These are phyloP conservation scores for Podochytrium sp. DNA, from an alignment of 192 early-diverging fungal genomes.

Conservation along the genomic window DNA sequence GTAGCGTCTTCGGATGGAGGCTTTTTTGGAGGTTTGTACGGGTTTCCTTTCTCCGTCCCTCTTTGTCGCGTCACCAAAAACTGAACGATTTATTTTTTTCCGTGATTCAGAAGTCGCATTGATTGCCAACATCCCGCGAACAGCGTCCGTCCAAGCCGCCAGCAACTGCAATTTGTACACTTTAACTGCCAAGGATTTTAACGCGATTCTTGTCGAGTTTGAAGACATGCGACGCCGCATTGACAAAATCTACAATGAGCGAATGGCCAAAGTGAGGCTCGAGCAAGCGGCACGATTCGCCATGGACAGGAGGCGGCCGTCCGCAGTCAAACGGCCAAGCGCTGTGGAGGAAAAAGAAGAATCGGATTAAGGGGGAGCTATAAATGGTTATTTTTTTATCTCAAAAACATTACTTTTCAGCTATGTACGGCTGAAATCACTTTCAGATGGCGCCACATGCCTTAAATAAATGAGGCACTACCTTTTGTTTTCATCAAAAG, in stretches of 20 bases:
- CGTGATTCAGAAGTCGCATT: slow-evolving; percentile 34
- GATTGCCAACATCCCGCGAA: slow-evolving; percentile 34
- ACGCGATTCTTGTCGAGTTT: slow-evolving; percentile 26
- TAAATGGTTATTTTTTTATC: background rate
- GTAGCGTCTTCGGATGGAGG: slow-evolving; percentile 32
- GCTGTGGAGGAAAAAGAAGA: no score
- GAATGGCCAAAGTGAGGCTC: slow-evolving; percentile 27
- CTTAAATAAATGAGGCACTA: no score
- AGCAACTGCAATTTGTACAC: slow-evolving; percentile 18
- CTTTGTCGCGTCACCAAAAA: background rate
- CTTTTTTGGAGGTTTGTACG: slow-evolving; percentile 40
- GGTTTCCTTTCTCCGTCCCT: background rate
- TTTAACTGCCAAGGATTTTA: slow-evolving; percentile 18
- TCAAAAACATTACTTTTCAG: background rate
- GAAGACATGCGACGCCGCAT: slow-evolving; percentile 30
- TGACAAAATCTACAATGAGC: slow-evolving; percentile 27
- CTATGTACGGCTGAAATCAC: background rate
- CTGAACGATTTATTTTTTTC: no score
- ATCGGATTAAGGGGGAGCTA: background rate
- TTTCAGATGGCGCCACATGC: background rate
- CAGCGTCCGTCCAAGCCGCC: slow-evolving; percentile 18
- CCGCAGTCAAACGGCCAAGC: no score
- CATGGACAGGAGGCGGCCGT: slow-evolving; percentile 9
- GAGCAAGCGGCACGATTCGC: slow-evolving; percentile 12
- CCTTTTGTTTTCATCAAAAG: no score